A percentile compares a stretch with the other conserved stretches of the same genome.
Conservation (phyloP, 345 rosid genomes). For the Rhodamnia argentea region DNA sequence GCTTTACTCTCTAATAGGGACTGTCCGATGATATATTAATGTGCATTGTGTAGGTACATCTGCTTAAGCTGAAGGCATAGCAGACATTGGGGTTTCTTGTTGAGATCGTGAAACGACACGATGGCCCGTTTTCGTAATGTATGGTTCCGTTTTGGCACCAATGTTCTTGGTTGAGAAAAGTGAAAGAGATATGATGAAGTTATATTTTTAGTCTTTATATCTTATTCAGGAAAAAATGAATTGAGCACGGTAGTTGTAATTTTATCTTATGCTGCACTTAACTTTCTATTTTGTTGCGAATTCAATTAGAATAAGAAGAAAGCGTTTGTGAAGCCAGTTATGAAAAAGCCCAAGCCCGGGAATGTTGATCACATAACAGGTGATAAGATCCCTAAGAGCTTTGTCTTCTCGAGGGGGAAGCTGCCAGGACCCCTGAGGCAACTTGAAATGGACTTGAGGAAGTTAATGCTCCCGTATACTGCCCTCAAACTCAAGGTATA, state of each 20-base stretch:
- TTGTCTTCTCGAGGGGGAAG: slow-evolving; percentile 85
- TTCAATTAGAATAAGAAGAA: slow-evolving; percentile 39
- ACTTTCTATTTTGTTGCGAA: not conserved
- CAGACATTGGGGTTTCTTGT: not conserved
- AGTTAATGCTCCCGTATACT: slow-evolving; percentile 89
- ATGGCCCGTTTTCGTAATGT: not conserved
- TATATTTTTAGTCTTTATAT: not conserved
- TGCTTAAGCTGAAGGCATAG: not conserved
- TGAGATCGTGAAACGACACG: not conserved
- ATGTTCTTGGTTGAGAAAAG: not conserved
- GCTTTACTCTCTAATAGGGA: not conserved
- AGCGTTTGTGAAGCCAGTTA: slow-evolving; percentile 48
- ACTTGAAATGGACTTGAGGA: slow-evolving; percentile 84
- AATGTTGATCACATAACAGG: slow-evolving; percentile 77
- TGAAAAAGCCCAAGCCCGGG: slow-evolving; percentile 32
- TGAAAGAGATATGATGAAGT: not conserved
- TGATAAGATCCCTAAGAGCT: slow-evolving; percentile 79
- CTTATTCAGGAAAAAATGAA: not conserved
- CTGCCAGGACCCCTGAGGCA: slow-evolving; percentile 67
- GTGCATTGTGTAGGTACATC: not conserved
- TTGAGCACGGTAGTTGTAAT: not conserved
- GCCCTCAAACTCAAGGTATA: slow-evolving; percentile 82
- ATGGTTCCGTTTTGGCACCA: not conserved
- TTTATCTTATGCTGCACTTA: not conserved
- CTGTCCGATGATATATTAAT: not conserved